Evolutionary conservation across 2,329 filamentous ascomycete genomes (phyloP).

Genomic region (Fusarium austroafricanum): DNA sequence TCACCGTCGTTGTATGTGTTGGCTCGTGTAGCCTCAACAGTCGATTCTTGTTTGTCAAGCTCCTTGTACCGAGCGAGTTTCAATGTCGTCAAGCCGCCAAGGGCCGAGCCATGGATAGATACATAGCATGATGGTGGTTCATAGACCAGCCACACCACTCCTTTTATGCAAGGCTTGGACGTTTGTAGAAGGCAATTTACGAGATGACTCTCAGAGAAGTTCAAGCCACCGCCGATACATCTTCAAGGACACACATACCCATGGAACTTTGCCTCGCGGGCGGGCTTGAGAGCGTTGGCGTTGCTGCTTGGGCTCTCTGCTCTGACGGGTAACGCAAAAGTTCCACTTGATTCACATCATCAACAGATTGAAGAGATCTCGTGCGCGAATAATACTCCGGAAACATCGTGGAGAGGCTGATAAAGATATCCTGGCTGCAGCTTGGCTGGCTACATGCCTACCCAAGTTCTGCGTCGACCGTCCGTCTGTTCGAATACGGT

Average conservation of each 20-base stretch:
- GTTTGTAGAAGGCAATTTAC: conserved; percentile 36
- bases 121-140: conserved; percentile 19
- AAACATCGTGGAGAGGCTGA: conserved; percentile 11
- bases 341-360: conserved; percentile 29
- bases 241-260: conserved; percentile 2
- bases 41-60: conserved; percentile 7
- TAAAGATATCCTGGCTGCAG: conserved; percentile 26
- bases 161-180: conserved; percentile 25
- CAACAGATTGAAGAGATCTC: conserved; percentile 21
- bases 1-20: conserved; percentile 19
- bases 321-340: conserved; percentile 37
- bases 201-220: neutral
- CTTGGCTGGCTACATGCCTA: neutral
- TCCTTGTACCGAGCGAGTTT: conserved; percentile 14
- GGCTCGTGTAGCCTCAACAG: conserved; percentile 33
- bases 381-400: conserved; percentile 21
- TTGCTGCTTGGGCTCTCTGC: conserved; percentile 33
- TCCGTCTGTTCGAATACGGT: neutral
- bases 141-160: conserved; percentile 33
- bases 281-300: conserved; percentile 11
- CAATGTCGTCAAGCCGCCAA: conserved; percentile 16
- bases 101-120: conserved; percentile 18
- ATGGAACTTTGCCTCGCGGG: conserved; percentile 15
- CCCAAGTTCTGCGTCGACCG: conserved; percentile 28
- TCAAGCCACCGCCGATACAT: conserved; percentile 15